Percentiles rank a stretch among this genome's conserved stretches.
Conservation (phyloP, 495 filamentous ascomycete genomes). For the Schizothecium vesticola region DNA sequence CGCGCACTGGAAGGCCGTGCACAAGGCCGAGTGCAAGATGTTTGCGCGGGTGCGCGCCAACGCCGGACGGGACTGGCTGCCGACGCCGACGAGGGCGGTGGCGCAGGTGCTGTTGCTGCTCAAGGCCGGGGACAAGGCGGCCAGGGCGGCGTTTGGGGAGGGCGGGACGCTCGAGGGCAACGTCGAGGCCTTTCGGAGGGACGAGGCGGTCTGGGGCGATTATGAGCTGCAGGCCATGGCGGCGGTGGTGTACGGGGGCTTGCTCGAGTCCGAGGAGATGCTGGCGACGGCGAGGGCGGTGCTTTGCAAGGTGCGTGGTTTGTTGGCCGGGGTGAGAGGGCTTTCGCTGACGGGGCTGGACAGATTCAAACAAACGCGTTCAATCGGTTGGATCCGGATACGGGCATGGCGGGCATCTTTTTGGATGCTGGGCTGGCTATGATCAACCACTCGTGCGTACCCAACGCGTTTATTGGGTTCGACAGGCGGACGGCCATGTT, state of each 20-base stretch:
- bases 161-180: slow-evolving; percentile 33
- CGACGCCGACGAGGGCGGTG: slow-evolving; percentile 43
- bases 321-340: neutral
- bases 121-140: slow-evolving; percentile 7
- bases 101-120: slow-evolving; percentile 39
- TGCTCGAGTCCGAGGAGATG: slow-evolving; percentile 21
- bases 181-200: slow-evolving; percentile 23
- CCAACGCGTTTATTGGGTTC: slow-evolving; percentile 47
- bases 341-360: slow-evolving; percentile 3
- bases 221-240: slow-evolving; percentile 43
- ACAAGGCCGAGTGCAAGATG: slow-evolving; percentile 49
- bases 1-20: slow-evolving; percentile 48
- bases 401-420: slow-evolving; percentile 36
- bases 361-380: slow-evolving; percentile 47
- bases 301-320: slow-evolving; percentile 36
- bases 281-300: slow-evolving; percentile 33
- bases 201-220: slow-evolving; percentile 29
- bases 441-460: slow-evolving; percentile 50
- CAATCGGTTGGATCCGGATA: slow-evolving; percentile 36
- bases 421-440: slow-evolving; percentile 43
- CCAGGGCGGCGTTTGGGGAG: slow-evolving; percentile 23
- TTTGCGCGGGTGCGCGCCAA: slow-evolving; percentile 26
- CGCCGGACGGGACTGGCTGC: slow-evolving; percentile 30
- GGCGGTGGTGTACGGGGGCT: slow-evolving; percentile 35
- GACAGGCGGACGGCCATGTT: slow-evolving; percentile 38